Evolutionary conservation across 2,329 filamentous ascomycete genomes (phyloP).

Genomic region (Fusarium pseudocircinatum): DNA sequence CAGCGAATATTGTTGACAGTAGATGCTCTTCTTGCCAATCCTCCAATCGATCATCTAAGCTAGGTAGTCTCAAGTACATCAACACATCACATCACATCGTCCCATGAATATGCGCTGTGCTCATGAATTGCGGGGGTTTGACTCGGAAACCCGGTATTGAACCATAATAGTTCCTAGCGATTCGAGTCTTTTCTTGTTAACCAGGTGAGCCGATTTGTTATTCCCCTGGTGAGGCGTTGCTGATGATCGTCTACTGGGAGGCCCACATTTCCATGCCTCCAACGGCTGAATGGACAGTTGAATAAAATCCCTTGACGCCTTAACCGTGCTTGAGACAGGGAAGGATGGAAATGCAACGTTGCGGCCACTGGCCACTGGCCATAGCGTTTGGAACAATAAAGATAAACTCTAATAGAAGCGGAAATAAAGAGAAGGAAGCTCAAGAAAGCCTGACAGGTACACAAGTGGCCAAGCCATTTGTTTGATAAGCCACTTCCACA

Average conservation of each 20-base stretch:
- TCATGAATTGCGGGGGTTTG: slow-evolving; percentile 12
- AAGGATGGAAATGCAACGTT: slow-evolving; percentile 2
- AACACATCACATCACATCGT: not conserved
- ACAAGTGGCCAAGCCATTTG: not conserved
- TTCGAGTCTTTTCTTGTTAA: not conserved
- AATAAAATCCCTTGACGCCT: slow-evolving; percentile 9
- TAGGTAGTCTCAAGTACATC: not conserved
- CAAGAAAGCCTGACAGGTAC: not conserved
- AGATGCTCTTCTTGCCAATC: not conserved
- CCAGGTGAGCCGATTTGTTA: not conserved
- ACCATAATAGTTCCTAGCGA: not conserved
- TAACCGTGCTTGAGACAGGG: slow-evolving; percentile 12
- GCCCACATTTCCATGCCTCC: not conserved
- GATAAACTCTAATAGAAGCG: not conserved
- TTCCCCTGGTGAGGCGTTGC: not conserved
- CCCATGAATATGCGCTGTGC: slow-evolving; percentile 7
- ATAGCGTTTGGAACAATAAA: not conserved
- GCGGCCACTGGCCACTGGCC: not conserved
- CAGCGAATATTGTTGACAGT: slow-evolving; percentile 1
- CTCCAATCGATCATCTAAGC: not conserved
- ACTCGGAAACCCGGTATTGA: not conserved
- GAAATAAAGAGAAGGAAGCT: not conserved
- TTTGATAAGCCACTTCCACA: not conserved
- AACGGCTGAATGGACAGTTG: not conserved
- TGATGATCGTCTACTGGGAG: slow-evolving; percentile 16